Percentiles rank a stretch among this genome's conserved stretches.
These are phyloP conservation scores for Sporobolus alterniflorus DNA, from an alignment of 202 grass and related monocot genomes.

Conservation along the genomic window DNA sequence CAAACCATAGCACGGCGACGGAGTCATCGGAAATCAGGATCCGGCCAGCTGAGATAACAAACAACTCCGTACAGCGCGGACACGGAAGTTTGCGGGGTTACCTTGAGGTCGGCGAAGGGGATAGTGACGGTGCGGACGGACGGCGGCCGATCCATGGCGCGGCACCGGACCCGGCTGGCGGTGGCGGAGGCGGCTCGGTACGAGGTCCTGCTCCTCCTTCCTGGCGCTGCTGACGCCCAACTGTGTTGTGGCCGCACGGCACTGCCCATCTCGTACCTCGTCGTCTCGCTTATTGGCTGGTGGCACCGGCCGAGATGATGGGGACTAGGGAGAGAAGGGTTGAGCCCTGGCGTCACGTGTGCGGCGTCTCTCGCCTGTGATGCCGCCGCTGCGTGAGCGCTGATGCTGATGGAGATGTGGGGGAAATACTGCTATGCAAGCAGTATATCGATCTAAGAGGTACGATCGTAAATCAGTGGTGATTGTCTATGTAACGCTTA, in stretches of 20 bases:
- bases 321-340: neutral
- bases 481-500: too few species aligned
- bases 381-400: neutral
- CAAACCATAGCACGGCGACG: neutral
- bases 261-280: constrained; percentile 8
- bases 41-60: neutral
- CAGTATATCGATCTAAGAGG: too few species aligned
- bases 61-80: neutral
- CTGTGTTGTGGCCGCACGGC: constrained; percentile 13
- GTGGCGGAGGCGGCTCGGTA: neutral
- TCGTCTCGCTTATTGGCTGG: neutral
- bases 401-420: neutral
- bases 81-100: neutral
- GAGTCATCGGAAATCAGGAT: neutral
- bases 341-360: neutral
- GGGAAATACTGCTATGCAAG: too few species aligned
- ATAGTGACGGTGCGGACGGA: constrained; percentile 68
- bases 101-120: constrained; percentile 58
- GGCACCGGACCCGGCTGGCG: constrained; percentile 33
- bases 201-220: neutral
- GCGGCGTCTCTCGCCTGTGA: neutral
- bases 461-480: too few species aligned
- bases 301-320: neutral
- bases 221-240: constrained; percentile 3
- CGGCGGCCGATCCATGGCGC: constrained; percentile 32